phyloP scores from a whole-genome alignment of 1,284 basidiomycete genomes.

The Bjerkandera adusta region DNA sequence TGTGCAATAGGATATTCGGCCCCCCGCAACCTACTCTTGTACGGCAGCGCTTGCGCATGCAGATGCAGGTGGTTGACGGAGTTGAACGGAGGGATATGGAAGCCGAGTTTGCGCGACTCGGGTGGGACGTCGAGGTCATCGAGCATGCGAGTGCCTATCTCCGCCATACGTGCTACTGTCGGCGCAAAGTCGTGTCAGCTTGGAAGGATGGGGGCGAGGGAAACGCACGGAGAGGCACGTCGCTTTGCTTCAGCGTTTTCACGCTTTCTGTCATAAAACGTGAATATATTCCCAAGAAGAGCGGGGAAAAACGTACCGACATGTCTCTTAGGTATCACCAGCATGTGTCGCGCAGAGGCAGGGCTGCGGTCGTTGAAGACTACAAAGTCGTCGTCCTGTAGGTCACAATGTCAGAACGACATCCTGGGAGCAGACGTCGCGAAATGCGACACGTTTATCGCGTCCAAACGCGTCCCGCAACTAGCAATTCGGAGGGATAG shows the following conservation, averaged over 20 bases:
- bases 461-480: background rate
- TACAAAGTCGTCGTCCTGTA: constrained; percentile 54
- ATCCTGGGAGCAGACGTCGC: background rate
- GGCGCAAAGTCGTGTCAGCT: background rate
- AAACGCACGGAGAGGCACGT: constrained; percentile 49
- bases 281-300: background rate
- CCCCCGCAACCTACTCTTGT: constrained; percentile 41
- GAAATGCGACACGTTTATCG: background rate
- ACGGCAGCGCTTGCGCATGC: constrained; percentile 74
- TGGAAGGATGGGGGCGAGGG: background rate
- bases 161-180: constrained; percentile 60
- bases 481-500: background rate
- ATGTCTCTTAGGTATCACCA: constrained; percentile 65
- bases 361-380: constrained; percentile 68
- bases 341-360: constrained; percentile 58
- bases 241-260: constrained; percentile 40
- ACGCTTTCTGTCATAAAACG: constrained; percentile 40
- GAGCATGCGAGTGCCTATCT: constrained; percentile 53
- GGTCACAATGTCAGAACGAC: background rate
- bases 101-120: constrained; percentile 61
- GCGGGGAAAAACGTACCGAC: constrained; percentile 46
- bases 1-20: constrained; percentile 57
- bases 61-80: constrained; percentile 81
- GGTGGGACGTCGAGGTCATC: constrained; percentile 42
- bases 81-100: constrained; percentile 81